Evolutionary conservation across 306 rosid genomes (phyloP), one percentile per base, ranked within the genome.

Genomic region (Vigna angularis): DNA sequence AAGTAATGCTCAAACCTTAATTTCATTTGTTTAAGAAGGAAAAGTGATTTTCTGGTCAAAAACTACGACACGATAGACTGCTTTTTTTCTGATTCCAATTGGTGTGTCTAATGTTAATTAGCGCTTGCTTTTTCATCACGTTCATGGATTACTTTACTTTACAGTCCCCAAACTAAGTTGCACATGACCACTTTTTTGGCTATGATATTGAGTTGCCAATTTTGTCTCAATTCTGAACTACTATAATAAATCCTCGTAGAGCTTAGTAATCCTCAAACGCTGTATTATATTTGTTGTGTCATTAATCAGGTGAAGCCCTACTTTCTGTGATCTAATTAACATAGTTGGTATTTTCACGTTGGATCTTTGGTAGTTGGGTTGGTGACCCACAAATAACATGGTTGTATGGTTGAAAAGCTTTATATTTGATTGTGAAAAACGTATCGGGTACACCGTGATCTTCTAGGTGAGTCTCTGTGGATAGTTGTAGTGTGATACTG

Each of bases 1-100:
- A 95, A 88, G 99, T 95, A 89, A 89, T 55, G 44, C 66, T 30
- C 72, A 13, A 44, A 10, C 72, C 74, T 14, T 24, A 24, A 11
- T 17, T 51, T 18, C 26, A 16, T 18, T 38, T 17, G 9, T 11
- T 58, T 59, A 49, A 15, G 11, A 3, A 15, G 13, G 18, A 42
- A 34, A 75, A 52, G 28, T 70, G 24, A 28, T 40, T 40, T 9
- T 59, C 1, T 22, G 38, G 66, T 79, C 66, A 70, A 70, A 59
- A 26, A 12, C 51, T 50, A 49, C 42, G 9, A 36, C 7, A 36
- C 42, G 9, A 32, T 36, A 0, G 2, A 16, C 6, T 49, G 59
- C 70, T 81, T 80, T 55, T 56, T 58, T 74, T 26, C 56, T 36
- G 3, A 32, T 38, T 11, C 75, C 66, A 50, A 16, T 40, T 45